Evolutionary conservation across 2,329 filamentous ascomycete genomes (phyloP).

Genomic region (Neophaeococcomyces mojaviensis): DNA sequence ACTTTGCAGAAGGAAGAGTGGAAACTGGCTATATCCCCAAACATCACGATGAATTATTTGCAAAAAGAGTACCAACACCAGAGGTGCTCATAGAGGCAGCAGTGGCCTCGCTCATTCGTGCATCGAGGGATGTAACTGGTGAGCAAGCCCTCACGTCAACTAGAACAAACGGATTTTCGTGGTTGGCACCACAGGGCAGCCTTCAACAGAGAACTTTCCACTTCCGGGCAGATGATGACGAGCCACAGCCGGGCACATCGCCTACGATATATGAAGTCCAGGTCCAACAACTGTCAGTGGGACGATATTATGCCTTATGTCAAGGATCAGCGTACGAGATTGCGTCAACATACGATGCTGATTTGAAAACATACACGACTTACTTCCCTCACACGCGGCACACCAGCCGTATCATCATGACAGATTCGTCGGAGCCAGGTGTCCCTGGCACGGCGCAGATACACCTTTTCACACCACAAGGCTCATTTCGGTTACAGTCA

Average conservation of each 20-base stretch:
- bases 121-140: neutral
- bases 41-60: conserved; percentile 72
- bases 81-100: conserved; percentile 85
- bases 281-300: conserved; percentile 44
- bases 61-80: conserved; percentile 50
- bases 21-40: conserved; percentile 97
- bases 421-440: conserved; percentile 11
- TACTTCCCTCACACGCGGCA: conserved; percentile 79
- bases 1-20: conserved; percentile 79
- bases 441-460: conserved; percentile 39
- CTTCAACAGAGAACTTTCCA: conserved; percentile 22
- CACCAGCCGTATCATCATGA: conserved; percentile 63
- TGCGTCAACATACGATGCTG: conserved; percentile 40
- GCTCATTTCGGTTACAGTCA: conserved; percentile 49
- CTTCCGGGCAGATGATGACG: conserved; percentile 19
- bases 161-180: conserved; percentile 12
- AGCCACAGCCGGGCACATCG: conserved; percentile 16
- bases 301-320: conserved; percentile 43
- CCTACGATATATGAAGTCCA: conserved; percentile 31
- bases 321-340: conserved; percentile 35
- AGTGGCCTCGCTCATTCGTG: conserved; percentile 56
- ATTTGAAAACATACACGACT: conserved; percentile 52
- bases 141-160: neutral
- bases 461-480: conserved; percentile 67
- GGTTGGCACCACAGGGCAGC: conserved; percentile 19